Base-by-base conservation (phyloP, 371 early-diverging fungal genomes). In the Mortierella sp. region DNA sequence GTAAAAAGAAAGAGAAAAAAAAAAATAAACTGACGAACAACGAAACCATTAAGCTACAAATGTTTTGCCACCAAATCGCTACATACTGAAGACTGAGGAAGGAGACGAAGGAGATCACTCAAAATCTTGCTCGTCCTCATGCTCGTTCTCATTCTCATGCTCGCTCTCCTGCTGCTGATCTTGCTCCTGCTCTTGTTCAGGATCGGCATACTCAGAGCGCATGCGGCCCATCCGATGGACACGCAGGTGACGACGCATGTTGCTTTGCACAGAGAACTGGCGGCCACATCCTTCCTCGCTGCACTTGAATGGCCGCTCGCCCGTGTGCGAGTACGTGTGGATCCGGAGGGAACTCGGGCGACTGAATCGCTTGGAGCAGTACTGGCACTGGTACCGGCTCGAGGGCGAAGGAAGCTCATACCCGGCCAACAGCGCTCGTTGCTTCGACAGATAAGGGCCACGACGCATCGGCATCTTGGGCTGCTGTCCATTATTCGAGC, bases 321-420 rank as follows among this genome's bases (percentile, higher is more conserved):
- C 95, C 4, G 96, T 94, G 74, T 96, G 96, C 1, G 93, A 91
- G 74, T 91, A 89, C 34, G 88, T 88, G 75, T 95, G 95, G 8
- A 94, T 93, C 8, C 86, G 80, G 2, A 94, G 84, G 6, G 94
- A 91, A 48, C 94, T 94, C 0, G 96, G 96, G 26, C 95, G 91
- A 53, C 90, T 90, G 76, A 96, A 96, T 14, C 85, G 72, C 67
- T 95, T 95, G 5, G 84, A 79, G 75, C 96, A 96, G 40, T 86
- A 86, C 9, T 83, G 79, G 73, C 96, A 96, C 68, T 85, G 88
- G 79, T 95, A 95, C 68, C 92, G 83, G 31, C 83, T 71, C 84
- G 82, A 85, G 11, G 75, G 63, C 10, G 84, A 72, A 11, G 73
- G 68, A 22, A 73, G 48, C 29, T 78, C 85, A 34, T 78, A 58